Evolutionary conservation across 768 basidiomycete species (phyloP).

Genomic region (Mycena belliarum): DNA sequence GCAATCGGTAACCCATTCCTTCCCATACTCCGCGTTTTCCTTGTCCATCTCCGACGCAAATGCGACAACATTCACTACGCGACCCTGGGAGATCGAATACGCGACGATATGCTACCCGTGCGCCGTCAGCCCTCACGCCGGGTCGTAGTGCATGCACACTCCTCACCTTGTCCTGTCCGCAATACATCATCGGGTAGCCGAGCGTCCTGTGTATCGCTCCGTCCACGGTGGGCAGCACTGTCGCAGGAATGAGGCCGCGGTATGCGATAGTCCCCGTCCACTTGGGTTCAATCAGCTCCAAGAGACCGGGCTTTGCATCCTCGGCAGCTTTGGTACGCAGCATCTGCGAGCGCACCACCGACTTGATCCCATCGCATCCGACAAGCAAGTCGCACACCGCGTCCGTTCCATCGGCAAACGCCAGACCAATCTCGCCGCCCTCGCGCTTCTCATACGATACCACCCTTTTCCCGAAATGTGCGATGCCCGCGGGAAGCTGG

Average conservation of each 20-base stretch:
- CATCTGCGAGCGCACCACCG: conserved; percentile 34
- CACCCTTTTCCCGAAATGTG: conserved; percentile 40
- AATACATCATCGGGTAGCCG: conserved; percentile 48
- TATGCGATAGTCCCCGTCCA: conserved; percentile 50
- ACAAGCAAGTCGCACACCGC: conserved; percentile 42
- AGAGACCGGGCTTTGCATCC: conserved; percentile 26
- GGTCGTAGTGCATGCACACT: neutral
- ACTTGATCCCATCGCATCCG: conserved; percentile 49
- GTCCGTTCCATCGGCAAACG: conserved; percentile 35
- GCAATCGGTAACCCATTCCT: conserved; percentile 35
- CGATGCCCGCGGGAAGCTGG: conserved; percentile 33
- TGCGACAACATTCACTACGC: conserved; percentile 46
- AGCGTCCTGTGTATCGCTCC: conserved; percentile 35
- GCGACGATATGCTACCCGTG: conserved; percentile 45
- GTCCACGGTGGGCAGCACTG: conserved; percentile 30
- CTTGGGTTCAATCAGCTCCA: conserved; percentile 41
- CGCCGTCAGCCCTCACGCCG: neutral
- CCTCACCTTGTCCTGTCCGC: conserved; percentile 46
- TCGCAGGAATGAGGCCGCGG: conserved; percentile 44
- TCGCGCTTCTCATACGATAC: conserved; percentile 27
- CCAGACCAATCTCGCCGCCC: conserved; percentile 20
- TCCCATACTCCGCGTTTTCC: conserved; percentile 28
- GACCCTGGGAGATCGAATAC: conserved; percentile 47
- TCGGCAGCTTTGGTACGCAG: conserved; percentile 27
- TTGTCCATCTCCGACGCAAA: conserved; percentile 39